These are phyloP conservation scores for Cutaneotrichosporon cutaneum DNA, from an alignment of 1,284 basidiomycete genomes.

Conservation along the genomic window DNA sequence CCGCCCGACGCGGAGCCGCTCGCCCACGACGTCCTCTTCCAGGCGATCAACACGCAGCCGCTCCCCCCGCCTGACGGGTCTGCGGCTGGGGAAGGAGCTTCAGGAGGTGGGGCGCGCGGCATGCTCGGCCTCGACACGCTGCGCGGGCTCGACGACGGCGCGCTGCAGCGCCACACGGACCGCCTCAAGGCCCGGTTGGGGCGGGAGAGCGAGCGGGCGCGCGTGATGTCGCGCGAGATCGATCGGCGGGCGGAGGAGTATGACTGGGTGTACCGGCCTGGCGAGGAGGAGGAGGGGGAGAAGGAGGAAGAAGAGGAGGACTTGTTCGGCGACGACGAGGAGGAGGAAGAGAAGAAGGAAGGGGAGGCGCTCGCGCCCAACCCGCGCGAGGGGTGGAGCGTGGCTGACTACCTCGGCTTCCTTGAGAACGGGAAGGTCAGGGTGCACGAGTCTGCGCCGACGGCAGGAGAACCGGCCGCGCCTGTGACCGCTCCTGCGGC, in stretches of 20 bases:
- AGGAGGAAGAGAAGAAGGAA: constrained; percentile 22
- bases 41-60: constrained; percentile 36
- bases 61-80: constrained; percentile 19
- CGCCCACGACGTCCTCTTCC: constrained; percentile 40
- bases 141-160: constrained; percentile 26
- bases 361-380: constrained; percentile 23
- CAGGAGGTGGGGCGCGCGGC: background rate
- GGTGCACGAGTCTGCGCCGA: background rate
- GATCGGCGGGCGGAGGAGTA: constrained; percentile 30
- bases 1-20: constrained; percentile 28
- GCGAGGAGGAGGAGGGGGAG: constrained; percentile 26
- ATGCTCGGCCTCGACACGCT: constrained; percentile 20
- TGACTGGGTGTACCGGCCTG: constrained; percentile 38
- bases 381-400: constrained; percentile 34
- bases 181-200: constrained; percentile 26
- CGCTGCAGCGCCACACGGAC: constrained; percentile 18
- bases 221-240: constrained; percentile 32
- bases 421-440: constrained; percentile 34
- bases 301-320: constrained; percentile 26
- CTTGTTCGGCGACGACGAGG: constrained; percentile 27
- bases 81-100: too few species aligned
- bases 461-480: background rate
- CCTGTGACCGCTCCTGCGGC: background rate
- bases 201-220: constrained; percentile 26
- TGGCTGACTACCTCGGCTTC: constrained; percentile 38